Conservation (phyloP, 2,329 filamentous ascomycete genomes). For the Nothophoma quercina region DNA sequence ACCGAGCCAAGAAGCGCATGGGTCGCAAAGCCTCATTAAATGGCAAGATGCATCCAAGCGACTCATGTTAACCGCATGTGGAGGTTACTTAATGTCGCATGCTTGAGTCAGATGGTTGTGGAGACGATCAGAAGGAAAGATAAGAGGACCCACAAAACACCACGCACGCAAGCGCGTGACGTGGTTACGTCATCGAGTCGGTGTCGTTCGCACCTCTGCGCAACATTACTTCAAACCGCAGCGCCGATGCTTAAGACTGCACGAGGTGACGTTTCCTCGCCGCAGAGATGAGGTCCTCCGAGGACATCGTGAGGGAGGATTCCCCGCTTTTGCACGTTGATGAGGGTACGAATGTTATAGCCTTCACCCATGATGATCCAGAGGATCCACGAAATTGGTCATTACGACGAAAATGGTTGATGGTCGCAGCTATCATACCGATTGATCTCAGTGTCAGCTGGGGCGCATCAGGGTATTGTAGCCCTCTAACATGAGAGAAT, state of each 20-base stretch:
- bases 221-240: background rate
- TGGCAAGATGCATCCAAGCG: background rate
- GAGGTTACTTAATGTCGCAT: background rate
- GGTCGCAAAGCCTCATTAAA: conserved; percentile 1
- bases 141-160: conserved; percentile 17
- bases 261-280: background rate
- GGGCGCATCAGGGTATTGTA: conserved; percentile 54
- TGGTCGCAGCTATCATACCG: conserved; percentile 46
- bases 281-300: conserved; percentile 6
- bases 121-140: conserved; percentile 1
- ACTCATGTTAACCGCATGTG: background rate
- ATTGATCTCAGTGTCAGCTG: conserved; percentile 51
- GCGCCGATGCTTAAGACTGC: background rate
- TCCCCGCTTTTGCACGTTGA: conserved; percentile 16
- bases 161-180: conserved; percentile 16
- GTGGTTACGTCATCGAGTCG: conserved; percentile 12
- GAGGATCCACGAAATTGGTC: conserved; percentile 49
- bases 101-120: background rate
- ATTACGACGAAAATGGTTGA: conserved; percentile 43
- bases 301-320: conserved; percentile 8
- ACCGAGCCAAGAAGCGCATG: conserved; percentile 20
- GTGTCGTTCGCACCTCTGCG: background rate
- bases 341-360: conserved; percentile 17
- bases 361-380: conserved; percentile 28
- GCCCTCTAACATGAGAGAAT: background rate